These are phyloP conservation scores for Phytopythium mirpurense DNA, from an alignment of 352 stramenopile species.

Conservation along the genomic window DNA sequence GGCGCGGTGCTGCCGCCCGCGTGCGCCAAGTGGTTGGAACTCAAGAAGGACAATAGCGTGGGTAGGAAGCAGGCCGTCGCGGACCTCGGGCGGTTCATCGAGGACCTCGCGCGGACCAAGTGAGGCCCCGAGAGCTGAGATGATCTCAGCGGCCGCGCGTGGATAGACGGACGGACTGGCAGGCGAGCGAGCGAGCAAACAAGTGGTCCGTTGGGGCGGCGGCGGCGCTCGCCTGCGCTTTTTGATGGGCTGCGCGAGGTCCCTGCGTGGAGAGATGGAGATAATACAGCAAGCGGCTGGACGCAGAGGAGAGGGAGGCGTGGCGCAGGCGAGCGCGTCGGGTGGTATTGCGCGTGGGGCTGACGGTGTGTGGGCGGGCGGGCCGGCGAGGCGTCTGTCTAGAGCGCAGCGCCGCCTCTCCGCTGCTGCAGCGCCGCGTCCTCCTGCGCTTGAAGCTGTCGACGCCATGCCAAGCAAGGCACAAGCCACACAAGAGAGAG, in stretches of 20 bases:
- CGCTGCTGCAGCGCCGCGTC: slow-evolving; percentile 28
- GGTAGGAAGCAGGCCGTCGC: slow-evolving; percentile 62
- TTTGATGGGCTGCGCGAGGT: slow-evolving; percentile 1
- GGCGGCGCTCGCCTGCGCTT: neutral
- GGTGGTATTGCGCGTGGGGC: neutral
- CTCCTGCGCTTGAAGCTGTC: slow-evolving; percentile 51
- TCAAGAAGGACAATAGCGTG: slow-evolving; percentile 73
- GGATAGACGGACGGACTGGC: neutral
- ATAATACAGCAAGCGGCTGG: slow-evolving; percentile 2
- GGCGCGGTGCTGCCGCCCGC: slow-evolving; percentile 37
- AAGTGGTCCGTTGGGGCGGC: neutral
- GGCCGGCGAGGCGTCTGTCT: no score
- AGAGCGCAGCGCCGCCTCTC: slow-evolving; percentile 24
- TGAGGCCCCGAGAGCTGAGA: slow-evolving; percentile 15
- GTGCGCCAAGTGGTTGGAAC: slow-evolving; percentile 66
- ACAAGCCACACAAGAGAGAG: neutral
- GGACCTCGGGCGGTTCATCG: slow-evolving; percentile 67
- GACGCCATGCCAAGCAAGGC: no score
- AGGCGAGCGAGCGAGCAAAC: no score
- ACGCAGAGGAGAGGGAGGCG: neutral
- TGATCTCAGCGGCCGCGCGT: neutral
- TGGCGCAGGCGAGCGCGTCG: neutral
- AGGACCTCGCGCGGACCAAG: slow-evolving; percentile 65
- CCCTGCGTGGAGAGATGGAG: neutral
- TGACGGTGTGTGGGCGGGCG: slow-evolving; percentile 6